These are phyloP conservation scores for Ustilago curta DNA, from an alignment of 1,284 basidiomycete genomes.

Conservation along the genomic window DNA sequence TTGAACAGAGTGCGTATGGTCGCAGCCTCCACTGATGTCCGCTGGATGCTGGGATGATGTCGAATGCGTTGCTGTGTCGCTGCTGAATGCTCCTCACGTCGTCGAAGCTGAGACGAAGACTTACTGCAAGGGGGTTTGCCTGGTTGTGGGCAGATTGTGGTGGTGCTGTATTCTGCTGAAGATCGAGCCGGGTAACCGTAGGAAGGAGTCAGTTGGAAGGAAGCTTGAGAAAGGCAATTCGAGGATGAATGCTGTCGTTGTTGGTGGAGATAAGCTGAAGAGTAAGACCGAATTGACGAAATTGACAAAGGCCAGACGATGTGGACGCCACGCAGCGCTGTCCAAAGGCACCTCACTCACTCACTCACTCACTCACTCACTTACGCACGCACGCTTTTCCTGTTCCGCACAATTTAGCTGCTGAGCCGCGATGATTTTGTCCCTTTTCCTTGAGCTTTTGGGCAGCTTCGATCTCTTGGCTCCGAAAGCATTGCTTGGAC, in stretches of 20 bases:
- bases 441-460: background rate
- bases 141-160: slow-evolving; percentile 20
- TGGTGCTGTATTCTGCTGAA: background rate
- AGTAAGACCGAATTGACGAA: slow-evolving; percentile 1
- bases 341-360: slow-evolving; percentile 15
- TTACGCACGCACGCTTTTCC: background rate
- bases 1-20: background rate
- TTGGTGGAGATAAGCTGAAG: slow-evolving; percentile 29
- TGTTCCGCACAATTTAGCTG: slow-evolving; percentile 2
- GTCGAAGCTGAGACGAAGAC: slow-evolving; percentile 14
- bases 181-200: background rate
- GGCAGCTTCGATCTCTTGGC: slow-evolving; percentile 25
- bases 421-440: slow-evolving; percentile 9
- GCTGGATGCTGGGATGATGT: background rate
- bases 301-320: slow-evolving; percentile 28
- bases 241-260: slow-evolving; percentile 20
- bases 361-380: background rate
- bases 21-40: background rate
- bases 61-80: background rate
- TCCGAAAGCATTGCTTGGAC: background rate
- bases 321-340: slow-evolving; percentile 17
- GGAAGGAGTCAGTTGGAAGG: slow-evolving; percentile 2
- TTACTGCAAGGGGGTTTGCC: slow-evolving; percentile 37
- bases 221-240: background rate
- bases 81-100: background rate